These are phyloP conservation scores for Smithsoniella earleae DNA, from an alignment of 163 green algal genomes.

Conservation along the genomic window DNA sequence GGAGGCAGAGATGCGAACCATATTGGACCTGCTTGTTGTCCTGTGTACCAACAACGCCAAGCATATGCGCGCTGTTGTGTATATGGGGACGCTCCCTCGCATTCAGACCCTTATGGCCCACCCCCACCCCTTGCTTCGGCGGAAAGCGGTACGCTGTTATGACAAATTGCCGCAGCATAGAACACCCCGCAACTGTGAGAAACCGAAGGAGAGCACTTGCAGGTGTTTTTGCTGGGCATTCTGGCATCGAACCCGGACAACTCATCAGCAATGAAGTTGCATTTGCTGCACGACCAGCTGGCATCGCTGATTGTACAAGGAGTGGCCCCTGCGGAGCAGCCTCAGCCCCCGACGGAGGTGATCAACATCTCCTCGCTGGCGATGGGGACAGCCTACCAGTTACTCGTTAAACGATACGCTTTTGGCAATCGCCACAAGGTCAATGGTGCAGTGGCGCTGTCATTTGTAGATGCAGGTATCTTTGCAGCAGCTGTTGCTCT, in stretches of 20 bases:
- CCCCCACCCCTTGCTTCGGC: conserved; percentile 13
- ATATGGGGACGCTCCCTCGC: background rate
- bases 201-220: too few species aligned
- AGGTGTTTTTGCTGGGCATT: conserved; percentile 8
- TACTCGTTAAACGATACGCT: background rate
- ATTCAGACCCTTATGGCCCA: conserved; percentile 17
- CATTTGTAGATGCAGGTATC: background rate
- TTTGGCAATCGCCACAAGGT: conserved; percentile 7
- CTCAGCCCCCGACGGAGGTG: background rate
- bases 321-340: background rate
- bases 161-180: too few species aligned
- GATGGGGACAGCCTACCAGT: background rate
- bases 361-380: background rate
- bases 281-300: conserved; percentile 3
- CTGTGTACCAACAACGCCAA: conserved; percentile 10
- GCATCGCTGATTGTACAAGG: background rate
- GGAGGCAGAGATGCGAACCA: background rate
- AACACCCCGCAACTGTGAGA: too few species aligned
- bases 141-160: conserved; percentile 18
- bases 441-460: background rate
- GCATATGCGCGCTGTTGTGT: conserved; percentile 4
- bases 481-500: conserved; percentile 12
- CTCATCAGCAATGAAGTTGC: background rate
- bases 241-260: conserved; percentile 6
- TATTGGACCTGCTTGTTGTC: conserved; percentile 24